Conservation (phyloP, 2,329 filamentous ascomycete species). For the Stagonosporopsis chrysanthemi region DNA sequence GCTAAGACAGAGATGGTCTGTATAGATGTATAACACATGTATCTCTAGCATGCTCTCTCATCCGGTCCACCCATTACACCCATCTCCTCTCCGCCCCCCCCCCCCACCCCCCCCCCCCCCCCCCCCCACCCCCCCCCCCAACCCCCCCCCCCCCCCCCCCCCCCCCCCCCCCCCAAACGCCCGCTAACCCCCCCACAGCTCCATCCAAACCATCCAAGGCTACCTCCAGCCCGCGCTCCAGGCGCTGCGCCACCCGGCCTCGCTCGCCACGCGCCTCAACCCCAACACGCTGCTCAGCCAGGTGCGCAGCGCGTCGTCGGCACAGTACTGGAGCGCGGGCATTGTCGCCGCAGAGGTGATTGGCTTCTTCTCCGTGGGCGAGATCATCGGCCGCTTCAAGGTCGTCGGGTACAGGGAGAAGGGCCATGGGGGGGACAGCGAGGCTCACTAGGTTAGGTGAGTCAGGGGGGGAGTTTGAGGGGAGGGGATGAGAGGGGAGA, state of each 20-base stretch:
- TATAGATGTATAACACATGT: not conserved
- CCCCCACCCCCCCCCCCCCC: conserved; percentile 72
- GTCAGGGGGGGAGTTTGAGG: conserved; percentile 4
- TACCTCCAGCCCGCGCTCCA: conserved; percentile 82
- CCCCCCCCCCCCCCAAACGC: not conserved
- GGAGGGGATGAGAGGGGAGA: not conserved
- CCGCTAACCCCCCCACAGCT: conserved; percentile 60
- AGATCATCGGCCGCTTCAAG: conserved; percentile 97
- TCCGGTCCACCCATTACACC: not conserved
- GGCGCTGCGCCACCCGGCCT: conserved; percentile 71
- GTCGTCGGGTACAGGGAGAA: conserved; percentile 78
- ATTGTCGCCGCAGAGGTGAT: conserved; percentile 86
- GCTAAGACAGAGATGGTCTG: not conserved
- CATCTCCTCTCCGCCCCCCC: conserved; percentile 16
- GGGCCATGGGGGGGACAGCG: conserved; percentile 22
- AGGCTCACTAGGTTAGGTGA: conserved; percentile 26
- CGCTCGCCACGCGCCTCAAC: conserved; percentile 62
- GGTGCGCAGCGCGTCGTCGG: conserved; percentile 73
- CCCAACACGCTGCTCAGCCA: conserved; percentile 63
- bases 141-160: not conserved
- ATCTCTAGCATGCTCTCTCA: not conserved
- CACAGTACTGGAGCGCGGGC: conserved; percentile 75
- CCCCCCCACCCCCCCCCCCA: conserved; percentile 46
- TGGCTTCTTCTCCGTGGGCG: conserved; percentile 97
- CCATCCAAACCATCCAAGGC: conserved; percentile 80